A percentile compares a stretch with the other conserved stretches of the same genome.
Evolutionary conservation across 2,329 filamentous ascomycete genomes (phyloP).

Genomic region (Ophiobolus disseminans): DNA sequence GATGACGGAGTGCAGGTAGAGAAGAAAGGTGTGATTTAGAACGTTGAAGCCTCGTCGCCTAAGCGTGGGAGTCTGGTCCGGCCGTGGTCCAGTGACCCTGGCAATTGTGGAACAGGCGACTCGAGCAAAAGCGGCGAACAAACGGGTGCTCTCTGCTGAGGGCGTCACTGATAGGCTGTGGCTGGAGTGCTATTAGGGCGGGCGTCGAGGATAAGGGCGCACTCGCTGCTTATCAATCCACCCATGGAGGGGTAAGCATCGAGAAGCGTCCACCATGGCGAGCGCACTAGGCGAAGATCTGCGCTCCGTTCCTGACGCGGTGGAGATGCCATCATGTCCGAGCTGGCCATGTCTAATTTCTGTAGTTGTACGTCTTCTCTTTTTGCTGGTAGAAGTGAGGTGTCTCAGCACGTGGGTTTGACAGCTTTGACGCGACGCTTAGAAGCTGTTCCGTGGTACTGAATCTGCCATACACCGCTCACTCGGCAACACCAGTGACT

Average conservation of each 20-base stretch:
- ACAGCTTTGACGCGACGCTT: too few species aligned
- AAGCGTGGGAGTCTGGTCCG: slow-evolving; percentile 1
- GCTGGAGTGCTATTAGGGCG: slow-evolving; percentile 1
- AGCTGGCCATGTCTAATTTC: too few species aligned
- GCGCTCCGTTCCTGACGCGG: not conserved
- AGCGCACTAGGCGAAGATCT: not conserved
- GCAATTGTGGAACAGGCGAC: slow-evolving; percentile 26
- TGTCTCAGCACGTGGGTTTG: too few species aligned
- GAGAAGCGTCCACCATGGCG: not conserved
- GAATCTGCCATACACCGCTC: too few species aligned
- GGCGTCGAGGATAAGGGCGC: slow-evolving; percentile 26
- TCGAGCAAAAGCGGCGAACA: slow-evolving; percentile 21
- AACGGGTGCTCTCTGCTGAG: slow-evolving; percentile 13
- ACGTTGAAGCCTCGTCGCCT: slow-evolving; percentile 9
- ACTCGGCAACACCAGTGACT: too few species aligned
- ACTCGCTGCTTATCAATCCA: slow-evolving; percentile 33
- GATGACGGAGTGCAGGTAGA: slow-evolving; percentile 7
- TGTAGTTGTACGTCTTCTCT: too few species aligned
- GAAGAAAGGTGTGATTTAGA: slow-evolving; percentile 14
- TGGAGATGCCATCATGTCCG: too few species aligned
- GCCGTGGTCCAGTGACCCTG: slow-evolving; percentile 14
- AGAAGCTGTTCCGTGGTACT: too few species aligned
- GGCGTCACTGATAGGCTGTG: slow-evolving; percentile 18
- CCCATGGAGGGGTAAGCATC: slow-evolving; percentile 23
- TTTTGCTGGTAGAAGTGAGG: too few species aligned